Percentiles rank a stretch among this genome's conserved stretches.
Evolutionary conservation across 225 moss, liverwort and hornwort genomes (phyloP).

Genomic region (Rhytidiadelphus loreus): DNA sequence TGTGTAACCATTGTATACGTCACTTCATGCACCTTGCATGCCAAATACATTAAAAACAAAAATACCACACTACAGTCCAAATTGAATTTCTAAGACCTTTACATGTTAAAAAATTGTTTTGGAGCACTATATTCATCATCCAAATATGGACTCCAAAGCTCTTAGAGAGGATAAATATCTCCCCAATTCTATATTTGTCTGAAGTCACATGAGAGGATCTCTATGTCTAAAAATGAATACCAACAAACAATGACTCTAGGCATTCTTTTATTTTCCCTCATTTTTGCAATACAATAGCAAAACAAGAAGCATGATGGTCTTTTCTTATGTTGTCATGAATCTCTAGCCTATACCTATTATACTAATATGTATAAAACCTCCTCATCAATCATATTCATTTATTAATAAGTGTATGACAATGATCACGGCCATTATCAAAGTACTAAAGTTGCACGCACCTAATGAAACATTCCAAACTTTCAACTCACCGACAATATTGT

Average conservation of each 20-base stretch:
- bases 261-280: neutral
- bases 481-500: neutral
- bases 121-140: too few species aligned
- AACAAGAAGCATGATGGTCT: neutral
- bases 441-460: neutral
- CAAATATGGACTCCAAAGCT: neutral
- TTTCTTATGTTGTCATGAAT: neutral
- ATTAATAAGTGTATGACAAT: neutral
- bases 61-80: accelerated
- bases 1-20: accelerated
- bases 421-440: neutral
- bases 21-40: neutral
- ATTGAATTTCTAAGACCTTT: neutral
- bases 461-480: too few species aligned
- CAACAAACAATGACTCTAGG: too few species aligned
- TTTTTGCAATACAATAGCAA: neutral
- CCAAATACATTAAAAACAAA: too few species aligned
- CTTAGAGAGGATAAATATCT: neutral
- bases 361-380: neutral
- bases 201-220: neutral
- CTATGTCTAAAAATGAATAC: neutral
- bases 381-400: neutral
- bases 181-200: too few species aligned
- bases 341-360: too few species aligned
- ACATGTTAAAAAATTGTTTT: neutral